Evolutionary conservation across 768 basidiomycete genomes (phyloP).

Genomic region (Cystoderma amianthinum): DNA sequence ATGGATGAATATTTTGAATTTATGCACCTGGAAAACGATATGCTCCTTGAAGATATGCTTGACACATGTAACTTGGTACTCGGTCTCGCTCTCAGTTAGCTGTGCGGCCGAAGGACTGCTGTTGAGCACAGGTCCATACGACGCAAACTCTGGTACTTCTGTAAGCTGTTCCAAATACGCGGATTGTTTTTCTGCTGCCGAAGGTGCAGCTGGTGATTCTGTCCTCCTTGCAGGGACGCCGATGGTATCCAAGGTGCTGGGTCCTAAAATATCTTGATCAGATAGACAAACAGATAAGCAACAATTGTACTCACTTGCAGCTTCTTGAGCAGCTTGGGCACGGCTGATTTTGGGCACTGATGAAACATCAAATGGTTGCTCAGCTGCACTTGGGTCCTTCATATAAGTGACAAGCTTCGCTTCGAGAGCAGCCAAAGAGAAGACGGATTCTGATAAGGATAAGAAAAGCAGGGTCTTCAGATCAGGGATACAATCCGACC

Average conservation of each 20-base stretch:
- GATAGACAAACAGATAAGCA: constrained; percentile 2
- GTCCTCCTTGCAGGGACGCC: constrained; percentile 60
- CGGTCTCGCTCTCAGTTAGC: constrained; percentile 95
- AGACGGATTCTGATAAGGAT: constrained; percentile 74
- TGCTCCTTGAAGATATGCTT: constrained; percentile 97
- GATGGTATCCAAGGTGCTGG: constrained; percentile 82
- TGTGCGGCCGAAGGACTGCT: constrained; percentile 75
- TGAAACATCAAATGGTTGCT: constrained; percentile 77
- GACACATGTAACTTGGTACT: constrained; percentile 94
- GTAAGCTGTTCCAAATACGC: constrained; percentile 81
- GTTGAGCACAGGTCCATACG: constrained; percentile 83
- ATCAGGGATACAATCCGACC: constrained; percentile 46
- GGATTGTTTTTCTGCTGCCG: constrained; percentile 84
- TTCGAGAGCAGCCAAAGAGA: constrained; percentile 86
- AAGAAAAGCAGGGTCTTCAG: constrained; percentile 4
- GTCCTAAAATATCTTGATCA: constrained; percentile 40
- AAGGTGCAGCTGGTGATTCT: constrained; percentile 64
- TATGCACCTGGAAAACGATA: constrained; percentile 88
- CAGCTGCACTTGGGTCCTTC: constrained; percentile 65
- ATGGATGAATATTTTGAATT: background rate
- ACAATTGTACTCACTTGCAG: constrained; percentile 54
- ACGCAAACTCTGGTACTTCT: constrained; percentile 78
- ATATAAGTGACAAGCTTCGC: constrained; percentile 91
- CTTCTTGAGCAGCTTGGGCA: constrained; percentile 83
- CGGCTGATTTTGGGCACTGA: constrained; percentile 93